These are phyloP conservation scores for Colletotrichum sp. DNA, from an alignment of 2,329 filamentous ascomycete genomes.

Conservation along the genomic window DNA sequence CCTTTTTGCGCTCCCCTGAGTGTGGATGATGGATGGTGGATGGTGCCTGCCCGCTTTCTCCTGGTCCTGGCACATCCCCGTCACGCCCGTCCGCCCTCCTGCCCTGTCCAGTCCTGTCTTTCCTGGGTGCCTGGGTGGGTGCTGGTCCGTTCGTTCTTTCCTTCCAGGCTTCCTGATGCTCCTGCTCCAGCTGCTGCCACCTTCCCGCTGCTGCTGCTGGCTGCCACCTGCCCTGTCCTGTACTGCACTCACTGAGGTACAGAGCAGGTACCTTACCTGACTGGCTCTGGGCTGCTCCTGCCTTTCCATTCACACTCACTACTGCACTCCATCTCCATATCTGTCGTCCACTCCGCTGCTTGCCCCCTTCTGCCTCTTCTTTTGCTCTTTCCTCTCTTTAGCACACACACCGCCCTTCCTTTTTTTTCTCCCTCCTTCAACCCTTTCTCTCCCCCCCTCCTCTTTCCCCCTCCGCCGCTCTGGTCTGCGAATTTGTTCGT, in stretches of 20 bases:
- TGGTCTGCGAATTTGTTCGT: conserved; percentile 29
- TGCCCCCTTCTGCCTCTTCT: conserved; percentile 35
- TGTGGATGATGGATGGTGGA: background rate
- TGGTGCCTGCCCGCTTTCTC: background rate
- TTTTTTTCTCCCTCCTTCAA: conserved; percentile 32
- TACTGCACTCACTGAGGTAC: background rate
- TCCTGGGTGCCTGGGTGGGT: background rate
- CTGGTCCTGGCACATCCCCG: background rate
- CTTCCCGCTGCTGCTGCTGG: background rate
- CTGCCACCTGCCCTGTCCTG: background rate
- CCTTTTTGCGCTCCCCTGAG: conserved; percentile 9
- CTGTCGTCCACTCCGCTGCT: conserved; percentile 23
- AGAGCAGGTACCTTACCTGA: background rate
- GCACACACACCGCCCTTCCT: conserved; percentile 34
- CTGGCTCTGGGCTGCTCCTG: background rate
- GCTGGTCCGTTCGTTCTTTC: conserved; percentile 3
- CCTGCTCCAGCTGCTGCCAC: background rate
- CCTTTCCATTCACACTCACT: conserved; percentile 33
- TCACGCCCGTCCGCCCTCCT: conserved; percentile 20
- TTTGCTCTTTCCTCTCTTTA: conserved; percentile 33
- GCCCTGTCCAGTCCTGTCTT: conserved; percentile 2
- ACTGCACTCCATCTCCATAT: conserved; percentile 33
- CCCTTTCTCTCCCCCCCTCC: conserved; percentile 26
- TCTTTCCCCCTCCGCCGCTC: conserved; percentile 27
- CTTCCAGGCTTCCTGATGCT: background rate